phyloP scores from a whole-genome alignment of 2,329 filamentous ascomycete genomes.

The Apiospora malaysiana region DNA sequence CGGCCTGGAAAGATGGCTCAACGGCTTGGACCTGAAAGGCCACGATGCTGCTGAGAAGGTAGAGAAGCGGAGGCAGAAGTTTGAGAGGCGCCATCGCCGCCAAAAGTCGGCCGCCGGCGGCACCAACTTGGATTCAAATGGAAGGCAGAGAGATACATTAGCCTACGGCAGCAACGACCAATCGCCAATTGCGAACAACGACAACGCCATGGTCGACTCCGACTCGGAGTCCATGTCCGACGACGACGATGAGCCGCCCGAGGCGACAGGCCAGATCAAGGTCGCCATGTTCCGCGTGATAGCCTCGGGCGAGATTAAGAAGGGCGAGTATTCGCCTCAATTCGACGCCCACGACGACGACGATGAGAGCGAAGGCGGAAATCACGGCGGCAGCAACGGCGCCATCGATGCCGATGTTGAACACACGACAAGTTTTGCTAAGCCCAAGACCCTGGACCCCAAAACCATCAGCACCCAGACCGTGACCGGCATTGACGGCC shows the following conservation, averaged over 20 bases:
- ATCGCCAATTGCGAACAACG: conserved; percentile 70
- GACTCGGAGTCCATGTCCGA: conserved; percentile 46
- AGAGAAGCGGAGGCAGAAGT: conserved; percentile 85
- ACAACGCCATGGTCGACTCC: conserved; percentile 8
- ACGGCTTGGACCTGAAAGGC: conserved; percentile 92
- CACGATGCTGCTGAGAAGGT: conserved; percentile 89
- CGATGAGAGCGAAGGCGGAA: conserved; percentile 48
- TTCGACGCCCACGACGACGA: conserved; percentile 97
- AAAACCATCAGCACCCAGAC: conserved; percentile 99
- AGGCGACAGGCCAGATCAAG: conserved; percentile 97
- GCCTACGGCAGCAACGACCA: conserved; percentile 81
- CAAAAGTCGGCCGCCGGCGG: conserved; percentile 56
- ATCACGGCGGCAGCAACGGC: conserved; percentile 59
- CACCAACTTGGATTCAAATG: conserved; percentile 47
- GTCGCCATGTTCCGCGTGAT: conserved; percentile 95
- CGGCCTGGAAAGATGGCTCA: conserved; percentile 93
- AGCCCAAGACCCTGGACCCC: conserved; percentile 93
- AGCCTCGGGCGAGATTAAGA: conserved; percentile 95
- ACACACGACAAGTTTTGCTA: conserved; percentile 97
- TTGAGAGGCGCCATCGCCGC: conserved; percentile 70
- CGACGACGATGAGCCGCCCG: conserved; percentile 84
- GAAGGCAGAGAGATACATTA: conserved; percentile 62
- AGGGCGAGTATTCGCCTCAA: conserved; percentile 96
- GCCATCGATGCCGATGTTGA: conserved; percentile 83
- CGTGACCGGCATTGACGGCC: conserved; percentile 96